Base-by-base conservation (phyloP, 2,329 filamentous ascomycete genomes). In the Diaporthe vexans region DNA sequence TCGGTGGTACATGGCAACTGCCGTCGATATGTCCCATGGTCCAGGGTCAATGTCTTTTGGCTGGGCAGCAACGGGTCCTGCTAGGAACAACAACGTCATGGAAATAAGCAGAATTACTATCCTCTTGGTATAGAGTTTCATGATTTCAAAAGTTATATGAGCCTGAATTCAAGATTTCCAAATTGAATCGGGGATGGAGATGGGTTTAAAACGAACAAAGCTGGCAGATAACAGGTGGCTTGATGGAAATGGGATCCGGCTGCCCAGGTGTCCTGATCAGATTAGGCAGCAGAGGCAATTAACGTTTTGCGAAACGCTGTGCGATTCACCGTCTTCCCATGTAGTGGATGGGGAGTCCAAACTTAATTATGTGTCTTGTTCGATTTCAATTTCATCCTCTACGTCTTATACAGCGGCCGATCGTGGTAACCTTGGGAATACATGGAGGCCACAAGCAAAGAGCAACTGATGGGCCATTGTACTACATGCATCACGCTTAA, bases 101-200 rank as follows among this genome's bases (percentile, higher is more conserved):
- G 37, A 24, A n/a, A 37, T 8, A n/a, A 26, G 11, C 10, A 37
- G 21, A 59, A 24, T 11, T 0, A 40, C 1, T 15, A 33, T 40
- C 33, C 40, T 54, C 1, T 54, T 59, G 21, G 17, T 8, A 2
- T n/a, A 1, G 3, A 2, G n/a, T 2, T 33, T 13, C 19, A 59
- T 59, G 33, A 3, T n/a, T 59, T 21, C 1, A 1, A 24, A 33
- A 24, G 8, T 24, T 9, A 35, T 35, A 6, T n/a, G 6, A n/a
- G 8, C 19, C 21, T n/a, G 54, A 35, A 35, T 13, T n/a, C 1
- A 35, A 35, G 2, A 35, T 1, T 1, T 4, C n/a, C 2, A 6
- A 9, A 0, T 35, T 57, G 0, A 8, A 57, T 2, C 1, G 3
- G 21, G 8, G 11, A 13, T 7, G n/a, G 4, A 35, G 5, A 26